These are phyloP conservation scores for Cardiospermum halicacabum DNA, from an alignment of 345 rosid genomes.

Conservation along the genomic window DNA sequence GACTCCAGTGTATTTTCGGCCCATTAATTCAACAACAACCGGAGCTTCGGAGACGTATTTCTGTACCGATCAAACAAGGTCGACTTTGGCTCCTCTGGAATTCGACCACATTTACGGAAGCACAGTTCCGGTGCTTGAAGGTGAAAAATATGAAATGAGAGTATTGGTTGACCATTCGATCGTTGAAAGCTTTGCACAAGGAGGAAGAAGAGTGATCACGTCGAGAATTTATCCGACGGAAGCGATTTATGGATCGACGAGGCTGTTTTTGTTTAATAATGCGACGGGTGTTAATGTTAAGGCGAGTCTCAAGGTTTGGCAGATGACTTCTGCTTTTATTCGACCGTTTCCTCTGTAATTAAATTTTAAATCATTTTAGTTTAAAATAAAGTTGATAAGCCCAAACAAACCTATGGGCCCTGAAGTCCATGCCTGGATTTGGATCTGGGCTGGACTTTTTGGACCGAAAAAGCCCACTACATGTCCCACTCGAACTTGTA, in stretches of 20 bases:
- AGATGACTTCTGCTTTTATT: conserved; percentile 71
- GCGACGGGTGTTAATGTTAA: conserved; percentile 69
- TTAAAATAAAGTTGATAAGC: no score
- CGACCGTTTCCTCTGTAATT: conserved; percentile 43
- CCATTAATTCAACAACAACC: conserved; percentile 30
- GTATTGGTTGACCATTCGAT: conserved; percentile 93
- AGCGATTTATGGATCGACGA: conserved; percentile 82
- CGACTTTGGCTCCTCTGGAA: conserved; percentile 63
- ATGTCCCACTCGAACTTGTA: no score
- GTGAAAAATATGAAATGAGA: conserved; percentile 64
- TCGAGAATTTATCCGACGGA: conserved; percentile 83
- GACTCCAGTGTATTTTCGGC: conserved; percentile 68
- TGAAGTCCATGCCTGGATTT: no score
- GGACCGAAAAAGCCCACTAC: no score
- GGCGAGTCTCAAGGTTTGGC: conserved; percentile 72
- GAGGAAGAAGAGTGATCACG: conserved; percentile 77
- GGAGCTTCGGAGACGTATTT: conserved; percentile 42
- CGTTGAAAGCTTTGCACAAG: conserved; percentile 79
- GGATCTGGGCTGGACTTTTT: no score
- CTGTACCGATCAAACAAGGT: conserved; percentile 78
- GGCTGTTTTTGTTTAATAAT: conserved; percentile 74
- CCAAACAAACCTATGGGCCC: no score
- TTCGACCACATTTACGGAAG: conserved; percentile 56
- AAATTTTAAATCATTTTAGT: not conserved
- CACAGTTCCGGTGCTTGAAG: conserved; percentile 58